phyloP scores from a whole-genome alignment of 2,329 filamentous ascomycete species.

The Pseudocercospora pini-densiflorae region DNA sequence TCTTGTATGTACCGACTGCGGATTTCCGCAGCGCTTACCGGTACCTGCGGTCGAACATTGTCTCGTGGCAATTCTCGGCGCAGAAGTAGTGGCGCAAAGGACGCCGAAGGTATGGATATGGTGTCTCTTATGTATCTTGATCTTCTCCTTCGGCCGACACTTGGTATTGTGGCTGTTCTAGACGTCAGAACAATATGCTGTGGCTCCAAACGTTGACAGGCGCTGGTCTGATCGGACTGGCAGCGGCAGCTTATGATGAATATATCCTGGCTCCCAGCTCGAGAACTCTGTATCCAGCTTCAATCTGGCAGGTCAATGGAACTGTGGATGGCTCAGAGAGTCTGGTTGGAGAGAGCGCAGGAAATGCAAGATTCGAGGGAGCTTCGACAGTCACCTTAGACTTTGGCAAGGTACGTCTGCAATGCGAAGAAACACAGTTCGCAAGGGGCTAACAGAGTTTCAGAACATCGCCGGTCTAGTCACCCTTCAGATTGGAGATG shows the following conservation, averaged over 20 bases:
- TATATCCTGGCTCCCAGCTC: slow-evolving; percentile 50
- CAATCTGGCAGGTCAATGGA: slow-evolving; percentile 47
- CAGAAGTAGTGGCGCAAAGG: background rate
- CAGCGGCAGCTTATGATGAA: slow-evolving; percentile 41
- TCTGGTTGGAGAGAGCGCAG: slow-evolving; percentile 36
- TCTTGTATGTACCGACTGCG: background rate
- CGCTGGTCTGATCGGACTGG: slow-evolving; percentile 9
- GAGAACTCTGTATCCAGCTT: slow-evolving; percentile 41
- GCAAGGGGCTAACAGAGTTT: background rate
- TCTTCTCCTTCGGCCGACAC: background rate
- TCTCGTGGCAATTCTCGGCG: background rate
- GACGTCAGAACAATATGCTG: background rate
- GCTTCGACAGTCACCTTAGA: slow-evolving; percentile 48
- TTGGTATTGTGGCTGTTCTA: background rate
- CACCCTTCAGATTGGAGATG: slow-evolving; percentile 41
- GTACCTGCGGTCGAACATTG: slow-evolving; percentile 2
- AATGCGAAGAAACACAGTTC: background rate
- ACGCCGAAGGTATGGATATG: slow-evolving; percentile 6
- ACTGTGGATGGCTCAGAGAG: slow-evolving; percentile 43
- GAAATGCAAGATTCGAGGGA: slow-evolving; percentile 42
- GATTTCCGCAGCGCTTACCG: background rate
- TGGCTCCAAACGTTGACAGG: slow-evolving; percentile 7
- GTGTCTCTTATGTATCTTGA: background rate
- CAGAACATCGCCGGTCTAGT: slow-evolving; percentile 49
- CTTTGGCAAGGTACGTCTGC: slow-evolving; percentile 36